phyloP scores from a whole-genome alignment of 805 yeast species.

The Teunomyces atbi region DNA sequence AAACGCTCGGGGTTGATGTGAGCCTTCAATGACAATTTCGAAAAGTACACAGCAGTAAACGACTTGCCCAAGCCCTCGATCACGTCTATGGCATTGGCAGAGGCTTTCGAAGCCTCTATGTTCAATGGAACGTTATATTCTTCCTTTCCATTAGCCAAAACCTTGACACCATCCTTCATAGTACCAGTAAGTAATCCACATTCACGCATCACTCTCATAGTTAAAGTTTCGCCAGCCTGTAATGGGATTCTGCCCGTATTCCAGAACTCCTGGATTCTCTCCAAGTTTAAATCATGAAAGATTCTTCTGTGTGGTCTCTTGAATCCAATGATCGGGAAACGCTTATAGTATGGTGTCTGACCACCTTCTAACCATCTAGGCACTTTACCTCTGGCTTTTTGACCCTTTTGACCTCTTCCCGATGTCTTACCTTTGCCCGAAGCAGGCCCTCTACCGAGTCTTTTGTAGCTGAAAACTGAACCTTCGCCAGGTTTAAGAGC shows the following conservation, averaged over 20 bases:
- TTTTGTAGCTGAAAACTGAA: conserved; percentile 58
- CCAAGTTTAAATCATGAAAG: conserved; percentile 61
- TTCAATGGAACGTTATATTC: conserved; percentile 58
- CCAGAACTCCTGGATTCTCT: conserved; percentile 68
- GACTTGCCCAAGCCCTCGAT: conserved; percentile 74
- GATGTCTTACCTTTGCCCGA: conserved; percentile 92
- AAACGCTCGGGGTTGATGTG: conserved; percentile 75
- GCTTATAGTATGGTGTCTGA: conserved; percentile 85
- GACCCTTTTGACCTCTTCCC: conserved; percentile 98
- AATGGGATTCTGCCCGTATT: conserved; percentile 62
- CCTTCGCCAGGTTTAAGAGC: conserved; percentile 58
- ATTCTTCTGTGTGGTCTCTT: conserved; percentile 58
- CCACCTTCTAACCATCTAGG: conserved; percentile 98
- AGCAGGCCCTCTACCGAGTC: conserved; percentile 96
- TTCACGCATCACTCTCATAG: conserved; percentile 74
- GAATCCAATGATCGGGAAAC: conserved; percentile 88
- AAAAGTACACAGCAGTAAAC: conserved; percentile 69
- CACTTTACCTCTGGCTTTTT: conserved; percentile 89
- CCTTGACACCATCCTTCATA: conserved; percentile 75
- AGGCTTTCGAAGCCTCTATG: conserved; percentile 82
- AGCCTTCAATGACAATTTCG: conserved; percentile 63
- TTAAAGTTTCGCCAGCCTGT: conserved; percentile 59
- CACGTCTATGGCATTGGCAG: conserved; percentile 66
- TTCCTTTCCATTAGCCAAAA: conserved; percentile 64
- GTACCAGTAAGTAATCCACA: conserved; percentile 71